A percentile compares a stretch with the other conserved stretches of the same genome.
These are phyloP conservation scores for Citrus sp. DNA, from an alignment of 345 rosid species.

Conservation along the genomic window DNA sequence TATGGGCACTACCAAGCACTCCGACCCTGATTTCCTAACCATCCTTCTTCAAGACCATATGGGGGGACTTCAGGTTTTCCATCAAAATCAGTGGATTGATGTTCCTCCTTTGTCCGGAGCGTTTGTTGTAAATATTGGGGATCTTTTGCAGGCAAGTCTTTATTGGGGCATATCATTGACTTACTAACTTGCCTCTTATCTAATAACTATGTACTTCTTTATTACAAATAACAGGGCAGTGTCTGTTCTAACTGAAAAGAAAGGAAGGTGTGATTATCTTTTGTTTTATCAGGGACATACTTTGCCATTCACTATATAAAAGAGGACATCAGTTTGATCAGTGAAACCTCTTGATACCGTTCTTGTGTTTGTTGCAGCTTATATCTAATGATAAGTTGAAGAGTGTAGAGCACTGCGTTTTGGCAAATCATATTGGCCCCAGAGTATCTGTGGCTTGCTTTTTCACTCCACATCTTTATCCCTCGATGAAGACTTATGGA, in stretches of 20 bases:
- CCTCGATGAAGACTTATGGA: slow-evolving; percentile 20
- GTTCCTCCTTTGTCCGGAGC: slow-evolving; percentile 43
- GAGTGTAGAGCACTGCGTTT: slow-evolving; percentile 42
- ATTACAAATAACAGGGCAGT: neutral
- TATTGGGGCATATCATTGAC: neutral
- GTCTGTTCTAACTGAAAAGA: no score
- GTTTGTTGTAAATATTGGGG: slow-evolving; percentile 46
- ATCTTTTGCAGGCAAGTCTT: slow-evolving; percentile 41
- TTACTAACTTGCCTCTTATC: neutral
- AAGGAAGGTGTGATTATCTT: neutral
- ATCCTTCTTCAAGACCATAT: slow-evolving; percentile 42
- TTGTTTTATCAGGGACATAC: neutral
- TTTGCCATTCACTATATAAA: neutral
- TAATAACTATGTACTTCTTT: neutral
- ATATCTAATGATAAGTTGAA: slow-evolving; percentile 39
- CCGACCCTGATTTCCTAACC: slow-evolving; percentile 47
- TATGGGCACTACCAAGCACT: slow-evolving; percentile 40
- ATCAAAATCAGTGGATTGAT: slow-evolving; percentile 48
- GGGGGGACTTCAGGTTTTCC: slow-evolving; percentile 52
- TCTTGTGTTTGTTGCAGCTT: slow-evolving; percentile 27
- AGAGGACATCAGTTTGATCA: neutral
- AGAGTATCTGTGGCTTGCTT: slow-evolving; percentile 34
- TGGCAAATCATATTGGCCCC: slow-evolving; percentile 39
- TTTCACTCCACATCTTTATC: slow-evolving; percentile 15
- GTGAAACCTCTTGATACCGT: neutral